Conservation (phyloP, 306 rosid genomes). For the Citrullus mucosospermus region DNA sequence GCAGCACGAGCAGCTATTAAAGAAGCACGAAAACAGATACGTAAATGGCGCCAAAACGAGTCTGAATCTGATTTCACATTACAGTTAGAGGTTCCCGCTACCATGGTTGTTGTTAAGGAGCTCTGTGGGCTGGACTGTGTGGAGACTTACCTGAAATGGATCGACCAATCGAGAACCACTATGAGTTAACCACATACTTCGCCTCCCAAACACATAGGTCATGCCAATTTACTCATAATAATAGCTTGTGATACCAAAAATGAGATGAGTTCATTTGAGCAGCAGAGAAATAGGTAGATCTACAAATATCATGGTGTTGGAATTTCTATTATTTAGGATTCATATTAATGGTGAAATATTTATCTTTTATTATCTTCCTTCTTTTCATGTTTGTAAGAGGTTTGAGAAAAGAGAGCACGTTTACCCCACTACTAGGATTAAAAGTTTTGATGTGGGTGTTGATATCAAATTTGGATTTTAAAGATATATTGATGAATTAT, state of each 20-base stretch:
- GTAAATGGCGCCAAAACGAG: conserved; percentile 39
- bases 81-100: conserved; percentile 75
- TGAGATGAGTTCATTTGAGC: background rate
- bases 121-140: conserved; percentile 61
- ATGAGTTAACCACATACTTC: background rate
- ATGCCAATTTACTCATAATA: background rate
- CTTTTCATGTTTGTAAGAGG: no score
- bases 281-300: background rate
- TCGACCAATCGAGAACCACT: background rate
- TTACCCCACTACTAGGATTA: no score
- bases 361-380: no score
- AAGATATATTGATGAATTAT: no score
- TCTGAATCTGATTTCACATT: conserved; percentile 19
- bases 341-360: no score
- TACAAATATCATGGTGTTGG: background rate
- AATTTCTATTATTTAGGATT: no score
- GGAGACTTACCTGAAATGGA: conserved; percentile 68
- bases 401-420: background rate
- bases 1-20: conserved; percentile 76
- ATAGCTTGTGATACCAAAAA: background rate
- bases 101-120: conserved; percentile 76
- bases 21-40: conserved; percentile 68
- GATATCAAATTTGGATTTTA: no score
- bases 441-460: no score
- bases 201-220: background rate